Evolutionary conservation across 495 filamentous ascomycete genomes (phyloP).

Genomic region (Penicillium dipodomyicola): DNA sequence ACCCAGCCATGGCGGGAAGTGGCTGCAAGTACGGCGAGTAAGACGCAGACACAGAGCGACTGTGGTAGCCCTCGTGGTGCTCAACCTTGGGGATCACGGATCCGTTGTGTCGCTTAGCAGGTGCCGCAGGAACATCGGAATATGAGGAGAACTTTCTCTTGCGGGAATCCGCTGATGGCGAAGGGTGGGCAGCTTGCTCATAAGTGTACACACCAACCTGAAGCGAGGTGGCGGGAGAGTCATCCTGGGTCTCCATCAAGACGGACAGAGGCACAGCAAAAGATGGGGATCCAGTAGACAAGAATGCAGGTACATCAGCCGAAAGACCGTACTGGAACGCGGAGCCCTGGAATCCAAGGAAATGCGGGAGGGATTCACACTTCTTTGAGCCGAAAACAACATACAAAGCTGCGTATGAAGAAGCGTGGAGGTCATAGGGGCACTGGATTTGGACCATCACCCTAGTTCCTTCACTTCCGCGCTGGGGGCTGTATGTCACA

Average conservation of each 20-base stretch:
- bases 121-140: slow-evolving; percentile 37
- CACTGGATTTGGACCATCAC: slow-evolving; percentile 71
- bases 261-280: slow-evolving; percentile 72
- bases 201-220: slow-evolving; percentile 81
- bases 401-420: slow-evolving; percentile 55
- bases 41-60: slow-evolving; percentile 34
- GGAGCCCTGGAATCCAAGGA: slow-evolving; percentile 56
- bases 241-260: slow-evolving; percentile 64
- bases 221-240: slow-evolving; percentile 57
- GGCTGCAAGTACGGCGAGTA: slow-evolving; percentile 49
- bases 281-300: slow-evolving; percentile 62
- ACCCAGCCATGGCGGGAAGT: slow-evolving; percentile 36
- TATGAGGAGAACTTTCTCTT: slow-evolving; percentile 57
- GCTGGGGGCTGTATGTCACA: slow-evolving; percentile 61
- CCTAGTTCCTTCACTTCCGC: slow-evolving; percentile 65
- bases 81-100: slow-evolving; percentile 44
- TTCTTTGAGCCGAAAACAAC: slow-evolving; percentile 74
- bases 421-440: slow-evolving; percentile 65
- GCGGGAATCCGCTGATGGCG: slow-evolving; percentile 34
- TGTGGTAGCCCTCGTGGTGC: slow-evolving; percentile 35
- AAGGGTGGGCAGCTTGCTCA: slow-evolving; percentile 43
- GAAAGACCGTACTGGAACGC: slow-evolving; percentile 68
- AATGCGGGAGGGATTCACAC: slow-evolving; percentile 60
- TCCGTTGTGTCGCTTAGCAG: slow-evolving; percentile 46
- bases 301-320: slow-evolving; percentile 68